A percentile compares a stretch with the other conserved stretches of the same genome.
phyloP scores from a whole-genome alignment of 1,139 yeast species.

The Yamadazyma membranifaciens region DNA sequence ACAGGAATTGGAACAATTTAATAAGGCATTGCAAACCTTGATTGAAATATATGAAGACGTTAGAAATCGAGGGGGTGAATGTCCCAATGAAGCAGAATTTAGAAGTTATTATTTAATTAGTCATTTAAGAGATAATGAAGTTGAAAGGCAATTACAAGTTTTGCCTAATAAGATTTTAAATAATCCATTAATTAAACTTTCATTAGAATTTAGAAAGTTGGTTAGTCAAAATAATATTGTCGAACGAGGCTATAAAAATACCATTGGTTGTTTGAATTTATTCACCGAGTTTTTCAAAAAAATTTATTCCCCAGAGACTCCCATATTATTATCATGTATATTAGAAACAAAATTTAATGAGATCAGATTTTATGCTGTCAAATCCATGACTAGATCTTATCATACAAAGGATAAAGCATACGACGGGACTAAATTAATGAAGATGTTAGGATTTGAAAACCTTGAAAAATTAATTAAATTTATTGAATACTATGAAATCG shows the following conservation, averaged over 20 bases:
- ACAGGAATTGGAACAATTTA: slow-evolving; percentile 92
- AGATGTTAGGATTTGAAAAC: slow-evolving; percentile 66
- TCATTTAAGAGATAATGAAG: slow-evolving; percentile 80
- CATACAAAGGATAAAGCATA: slow-evolving; percentile 74
- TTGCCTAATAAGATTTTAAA: slow-evolving; percentile 59
- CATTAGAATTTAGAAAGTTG: slow-evolving; percentile 65
- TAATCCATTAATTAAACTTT: slow-evolving; percentile 63
- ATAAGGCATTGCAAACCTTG: slow-evolving; percentile 86
- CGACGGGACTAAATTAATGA: slow-evolving; percentile 43
- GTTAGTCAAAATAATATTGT: slow-evolving; percentile 62
- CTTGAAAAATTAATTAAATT: slow-evolving; percentile 52
- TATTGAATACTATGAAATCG: slow-evolving; percentile 64
- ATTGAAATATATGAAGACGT: slow-evolving; percentile 86
- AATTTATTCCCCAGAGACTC: slow-evolving; percentile 49
- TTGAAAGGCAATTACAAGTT: slow-evolving; percentile 72
- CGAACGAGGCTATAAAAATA: slow-evolving; percentile 54
- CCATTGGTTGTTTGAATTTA: slow-evolving; percentile 62
- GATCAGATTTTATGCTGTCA: slow-evolving; percentile 72
- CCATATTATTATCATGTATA: slow-evolving; percentile 71
- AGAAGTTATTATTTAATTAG: slow-evolving; percentile 83
- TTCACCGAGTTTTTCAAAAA: slow-evolving; percentile 66
- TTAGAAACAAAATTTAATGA: slow-evolving; percentile 81
- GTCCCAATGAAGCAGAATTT: slow-evolving; percentile 91
- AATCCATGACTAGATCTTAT: slow-evolving; percentile 63
- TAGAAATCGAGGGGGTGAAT: slow-evolving; percentile 61